Evolutionary conservation across 2,329 filamentous ascomycete species (phyloP), one percentile per base, ranked within the genome.

Genomic region (Aureobasidium vineae): DNA sequence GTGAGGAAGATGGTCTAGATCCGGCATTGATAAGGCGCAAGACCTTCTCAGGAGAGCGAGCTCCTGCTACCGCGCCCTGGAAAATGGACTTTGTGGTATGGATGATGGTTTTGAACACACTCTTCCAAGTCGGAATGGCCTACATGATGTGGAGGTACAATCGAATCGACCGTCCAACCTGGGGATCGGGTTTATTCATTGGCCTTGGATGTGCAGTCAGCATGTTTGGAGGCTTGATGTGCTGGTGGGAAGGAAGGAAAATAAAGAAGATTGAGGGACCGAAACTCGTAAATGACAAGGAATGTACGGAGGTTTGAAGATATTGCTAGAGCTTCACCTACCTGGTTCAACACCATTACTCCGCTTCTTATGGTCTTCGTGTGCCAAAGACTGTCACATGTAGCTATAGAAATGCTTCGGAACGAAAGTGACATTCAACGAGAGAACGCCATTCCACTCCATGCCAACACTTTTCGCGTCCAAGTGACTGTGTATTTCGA

Each of bases 71-170:
- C 0, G 77, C 78, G 26, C 70, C 84, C 13, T 94, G 90, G 90
- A 93, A 90, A 76, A 80, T 96, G 73, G 90, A 95, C 70, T 86
- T 89, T 66, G 86, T 94, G 40, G 82, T 96, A 41, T 93, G 89
- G 88, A 83, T 88, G 71, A 92, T 92, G 78, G 83, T 92, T 3
- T 83, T 81, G 79, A 96, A 96, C 73, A 95, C 91, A 0, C 83
- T 93, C 65, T 83, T 95, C 52, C 92, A 96, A 76, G 83, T 83
- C 45, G 83, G 86, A 21, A 82, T 96, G 1, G 89, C 87, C 10
- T 88, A 85, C 3, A 90, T 92, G 78, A 96, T 96, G 92, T 96
- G 90, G 90, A 73, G 71, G 3, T 67, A 73, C 68, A 72, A 72
- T 31, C 70, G 75, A 33, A 56, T 56, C 72, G 79, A 89, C 26